Base-by-base conservation (phyloP, 768 basidiomycete species). In the Hericium erinaceus region DNA sequence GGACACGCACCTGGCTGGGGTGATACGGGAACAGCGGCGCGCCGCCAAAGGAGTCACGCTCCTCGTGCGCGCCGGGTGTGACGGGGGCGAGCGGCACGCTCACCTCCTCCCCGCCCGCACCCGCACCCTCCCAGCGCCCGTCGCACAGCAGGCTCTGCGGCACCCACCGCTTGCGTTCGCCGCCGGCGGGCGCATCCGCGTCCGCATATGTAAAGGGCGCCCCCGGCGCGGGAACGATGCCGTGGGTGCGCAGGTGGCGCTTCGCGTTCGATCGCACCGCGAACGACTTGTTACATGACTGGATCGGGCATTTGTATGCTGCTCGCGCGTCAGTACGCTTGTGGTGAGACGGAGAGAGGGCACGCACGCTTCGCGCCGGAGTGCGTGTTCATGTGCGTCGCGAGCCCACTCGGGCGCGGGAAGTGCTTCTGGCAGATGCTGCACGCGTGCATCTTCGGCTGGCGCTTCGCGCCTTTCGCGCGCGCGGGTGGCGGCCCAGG, bases 231-330 rank as follows among this genome's bases (percentile, higher is more conserved):
- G 78, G 68, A 41, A 65, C 72, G 46, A 84, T 75, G 24, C 85
- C 85, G 62, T 92, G 89, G 1, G 85, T 89, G 48, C 86, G 84
- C 39, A 88, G 76, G 65, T 92, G 89, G 38, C 89, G 79, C 68
- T 83, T 87, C 15, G 87, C 87, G 63, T 92, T 92, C 8, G 89
- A 91, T 12, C 86, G 81, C 16, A 91, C 88, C 18, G 85, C 82
- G 64, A 91, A 92, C 3, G 75, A 77, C 65, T 85, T 84, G 33
- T 73, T 69, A 66, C 89, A 92, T 38, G 76, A 75, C 13, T 78
- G 73, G 52, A 83, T 81, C 0, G 71, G 76, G 65, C 89, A 92
- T 52, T 70, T 71, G 65, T 66, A 73, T 55, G 72, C 72, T 73
- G 61, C 46, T 16, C 44, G 44, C 22, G 20, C 18, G 15, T 20